A percentile compares a stretch with the other conserved stretches of the same genome.
phyloP scores from a whole-genome alignment of 2,329 filamentous ascomycete genomes.

The Dothistroma pini region DNA sequence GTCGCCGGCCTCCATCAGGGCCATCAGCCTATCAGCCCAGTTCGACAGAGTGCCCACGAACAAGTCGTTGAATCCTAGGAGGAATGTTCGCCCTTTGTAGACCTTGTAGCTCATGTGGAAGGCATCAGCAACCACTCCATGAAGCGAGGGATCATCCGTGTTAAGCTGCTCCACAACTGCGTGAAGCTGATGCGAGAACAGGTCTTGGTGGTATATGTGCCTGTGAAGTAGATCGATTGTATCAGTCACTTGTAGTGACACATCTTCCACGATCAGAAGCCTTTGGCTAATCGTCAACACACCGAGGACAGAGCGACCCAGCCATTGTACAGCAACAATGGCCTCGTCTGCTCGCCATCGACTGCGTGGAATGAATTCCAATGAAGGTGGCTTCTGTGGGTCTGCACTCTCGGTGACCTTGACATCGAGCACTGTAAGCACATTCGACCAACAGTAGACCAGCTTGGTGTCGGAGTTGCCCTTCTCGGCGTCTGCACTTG shows the following conservation, averaged over 20 bases:
- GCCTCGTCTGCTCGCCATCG: constrained; percentile 93
- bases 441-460: constrained; percentile 97
- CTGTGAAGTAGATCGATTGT: constrained; percentile 88
- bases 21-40: constrained; percentile 91
- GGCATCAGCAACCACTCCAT: constrained; percentile 92
- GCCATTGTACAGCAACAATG: constrained; percentile 94
- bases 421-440: constrained; percentile 89
- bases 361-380: constrained; percentile 78
- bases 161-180: constrained; percentile 82
- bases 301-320: constrained; percentile 86
- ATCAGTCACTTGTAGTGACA: constrained; percentile 84
- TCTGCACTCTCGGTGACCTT: constrained; percentile 64
- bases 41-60: constrained; percentile 91
- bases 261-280: constrained; percentile 87
- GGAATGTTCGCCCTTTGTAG: constrained; percentile 89
- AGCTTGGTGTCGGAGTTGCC: constrained; percentile 74
- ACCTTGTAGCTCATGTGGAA: constrained; percentile 97
- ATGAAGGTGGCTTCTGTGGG: constrained; percentile 70
- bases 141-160: constrained; percentile 82
- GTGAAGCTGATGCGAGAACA: constrained; percentile 85
- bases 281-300: constrained; percentile 93
- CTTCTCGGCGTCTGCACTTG: constrained; percentile 55
- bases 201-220: constrained; percentile 85
- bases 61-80: constrained; percentile 90
- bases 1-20: constrained; percentile 94